phyloP scores from a whole-genome alignment of 257 asterid genomes.

The Plantago ovata region DNA sequence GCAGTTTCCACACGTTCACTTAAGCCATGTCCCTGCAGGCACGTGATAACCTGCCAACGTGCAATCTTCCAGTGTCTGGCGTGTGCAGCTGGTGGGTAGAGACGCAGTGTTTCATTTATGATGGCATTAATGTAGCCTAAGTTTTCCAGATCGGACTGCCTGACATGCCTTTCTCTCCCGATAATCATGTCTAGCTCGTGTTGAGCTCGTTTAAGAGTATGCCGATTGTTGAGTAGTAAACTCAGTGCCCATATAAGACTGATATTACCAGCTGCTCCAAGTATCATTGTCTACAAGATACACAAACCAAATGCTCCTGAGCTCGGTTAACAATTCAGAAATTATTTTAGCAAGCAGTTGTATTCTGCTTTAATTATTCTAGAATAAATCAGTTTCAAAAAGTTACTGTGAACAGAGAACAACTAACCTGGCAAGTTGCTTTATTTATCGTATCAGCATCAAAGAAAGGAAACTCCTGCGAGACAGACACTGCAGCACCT shows the following conservation, averaged over 20 bases:
- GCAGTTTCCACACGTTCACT: slow-evolving; percentile 46
- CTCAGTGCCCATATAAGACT: slow-evolving; percentile 40
- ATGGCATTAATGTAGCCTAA: slow-evolving; percentile 44
- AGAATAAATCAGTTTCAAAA: neutral
- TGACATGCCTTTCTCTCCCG: slow-evolving; percentile 30
- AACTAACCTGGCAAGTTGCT: slow-evolving; percentile 29
- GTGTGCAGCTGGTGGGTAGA: slow-evolving; percentile 32
- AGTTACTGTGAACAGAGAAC: neutral
- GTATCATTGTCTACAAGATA: slow-evolving; percentile 21
- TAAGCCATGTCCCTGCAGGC: slow-evolving; percentile 37
- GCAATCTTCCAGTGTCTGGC: slow-evolving; percentile 34
- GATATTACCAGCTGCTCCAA: slow-evolving; percentile 36
- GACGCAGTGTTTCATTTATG: slow-evolving; percentile 44
- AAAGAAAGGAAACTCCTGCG: slow-evolving; percentile 17
- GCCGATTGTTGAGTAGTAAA: slow-evolving; percentile 28
- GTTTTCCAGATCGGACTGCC: slow-evolving; percentile 35
- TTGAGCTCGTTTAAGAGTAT: slow-evolving; percentile 28
- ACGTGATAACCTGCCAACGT: slow-evolving; percentile 36
- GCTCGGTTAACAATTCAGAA: too few species aligned
- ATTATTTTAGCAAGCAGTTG: too few species aligned
- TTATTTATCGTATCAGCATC: slow-evolving; percentile 28
- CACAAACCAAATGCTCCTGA: neutral
- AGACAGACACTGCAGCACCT: neutral
- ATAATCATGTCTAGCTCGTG: slow-evolving; percentile 36
- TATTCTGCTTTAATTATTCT: neutral